Conservation (phyloP, 208 protist species). For the Lotmaria passim region DNA sequence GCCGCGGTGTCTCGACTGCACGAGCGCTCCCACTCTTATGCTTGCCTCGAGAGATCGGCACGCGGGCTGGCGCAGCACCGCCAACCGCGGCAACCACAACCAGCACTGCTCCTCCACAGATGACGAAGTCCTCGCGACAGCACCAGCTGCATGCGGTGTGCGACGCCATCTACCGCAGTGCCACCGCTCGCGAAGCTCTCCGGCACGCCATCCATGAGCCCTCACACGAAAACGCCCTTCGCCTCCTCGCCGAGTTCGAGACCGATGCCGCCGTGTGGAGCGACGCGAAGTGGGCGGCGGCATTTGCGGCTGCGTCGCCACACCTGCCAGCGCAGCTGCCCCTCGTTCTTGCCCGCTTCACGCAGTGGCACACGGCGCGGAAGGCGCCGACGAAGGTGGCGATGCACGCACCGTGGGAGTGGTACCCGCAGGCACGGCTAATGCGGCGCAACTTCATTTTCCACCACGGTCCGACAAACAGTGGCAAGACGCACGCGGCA, state of each 20-base stretch:
- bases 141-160: slow-evolving; percentile 34
- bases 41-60: background rate
- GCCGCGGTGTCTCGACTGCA: background rate
- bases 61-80: background rate
- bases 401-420: slow-evolving; percentile 82
- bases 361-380: slow-evolving; percentile 65
- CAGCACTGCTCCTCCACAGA: background rate
- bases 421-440: slow-evolving; percentile 84
- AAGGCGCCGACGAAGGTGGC: slow-evolving; percentile 58
- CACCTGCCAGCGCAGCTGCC: slow-evolving; percentile 30
- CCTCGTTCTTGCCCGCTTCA: slow-evolving; percentile 47
- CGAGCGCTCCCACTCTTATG: background rate
- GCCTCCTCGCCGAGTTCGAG: slow-evolving; percentile 59
- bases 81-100: background rate
- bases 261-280: slow-evolving; percentile 41
- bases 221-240: slow-evolving; percentile 63
- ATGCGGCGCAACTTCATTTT: slow-evolving; percentile 82
- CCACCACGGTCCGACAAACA: slow-evolving; percentile 95
- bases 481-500: slow-evolving; percentile 94
- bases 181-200: slow-evolving; percentile 48
- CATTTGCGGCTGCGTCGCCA: slow-evolving; percentile 21
- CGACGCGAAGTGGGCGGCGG: slow-evolving; percentile 28
- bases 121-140: slow-evolving; percentile 1
- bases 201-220: slow-evolving; percentile 68
- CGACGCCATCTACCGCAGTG: slow-evolving; percentile 58